Percentiles rank a stretch among this genome's conserved stretches.
These are phyloP conservation scores for Coccomyxa subellipsoidea DNA, from an alignment of 163 green algal species.

Conservation along the genomic window DNA sequence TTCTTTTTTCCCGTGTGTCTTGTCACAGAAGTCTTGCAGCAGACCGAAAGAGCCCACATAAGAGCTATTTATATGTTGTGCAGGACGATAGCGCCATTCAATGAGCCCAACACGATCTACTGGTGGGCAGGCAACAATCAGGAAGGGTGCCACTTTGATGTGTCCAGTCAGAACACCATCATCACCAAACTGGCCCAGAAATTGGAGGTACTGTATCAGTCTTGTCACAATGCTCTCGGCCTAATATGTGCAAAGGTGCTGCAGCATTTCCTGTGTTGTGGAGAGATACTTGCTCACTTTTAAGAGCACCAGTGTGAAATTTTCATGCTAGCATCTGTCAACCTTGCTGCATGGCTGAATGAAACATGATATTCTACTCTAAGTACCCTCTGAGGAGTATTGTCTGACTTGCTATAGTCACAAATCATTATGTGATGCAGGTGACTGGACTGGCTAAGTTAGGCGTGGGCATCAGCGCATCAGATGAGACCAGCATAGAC, in stretches of 20 bases:
- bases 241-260: not conserved
- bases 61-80: not conserved
- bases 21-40: too few relatives aligned
- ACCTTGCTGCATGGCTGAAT: too few relatives aligned
- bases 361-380: too few relatives aligned
- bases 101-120: conserved; percentile 27
- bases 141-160: conserved; percentile 23
- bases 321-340: too few relatives aligned
- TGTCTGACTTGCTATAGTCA: too few relatives aligned
- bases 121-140: conserved; percentile 22
- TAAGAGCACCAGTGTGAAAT: too few relatives aligned
- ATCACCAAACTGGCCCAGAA: conserved; percentile 20
- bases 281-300: too few relatives aligned
- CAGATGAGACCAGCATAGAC: conserved; percentile 28
- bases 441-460: not conserved
- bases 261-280: too few relatives aligned
- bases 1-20: too few relatives aligned
- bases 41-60: too few relatives aligned
- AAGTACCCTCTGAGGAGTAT: too few relatives aligned
- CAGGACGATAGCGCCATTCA: conserved; percentile 28
- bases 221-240: not conserved
- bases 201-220: not conserved
- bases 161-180: conserved; percentile 16
- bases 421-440: conserved; percentile 12
- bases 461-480: conserved; percentile 13